These are phyloP conservation scores for Daucus carota DNA, from an alignment of 129 eudicot species.

Conservation along the genomic window DH1_v3.0 NC_030382.2:25971001-25971500, in stretches of 20 bases:
- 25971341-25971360: background rate
- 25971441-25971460: background rate
- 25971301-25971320: background rate
- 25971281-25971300: slow-evolving; percentile 1
- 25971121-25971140: background rate
- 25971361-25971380: background rate
- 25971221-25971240: slow-evolving; percentile 15
- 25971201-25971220: background rate
- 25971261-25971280: background rate
- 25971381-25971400: background rate
- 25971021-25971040: background rate
- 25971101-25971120: background rate
- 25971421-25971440: background rate
- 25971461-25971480: no score
- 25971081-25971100: background rate
- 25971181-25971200: background rate
- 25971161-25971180: background rate
- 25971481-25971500: no score
- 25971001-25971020: background rate
- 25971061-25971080: background rate
- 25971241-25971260: slow-evolving; percentile 16
- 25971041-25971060: background rate
- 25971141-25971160: background rate
- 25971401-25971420: background rate
- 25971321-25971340: background rate